These are phyloP conservation scores for Ophiostoma tasmaniense DNA, from an alignment of 2,329 filamentous ascomycete species.

Conservation along the genomic window DNA sequence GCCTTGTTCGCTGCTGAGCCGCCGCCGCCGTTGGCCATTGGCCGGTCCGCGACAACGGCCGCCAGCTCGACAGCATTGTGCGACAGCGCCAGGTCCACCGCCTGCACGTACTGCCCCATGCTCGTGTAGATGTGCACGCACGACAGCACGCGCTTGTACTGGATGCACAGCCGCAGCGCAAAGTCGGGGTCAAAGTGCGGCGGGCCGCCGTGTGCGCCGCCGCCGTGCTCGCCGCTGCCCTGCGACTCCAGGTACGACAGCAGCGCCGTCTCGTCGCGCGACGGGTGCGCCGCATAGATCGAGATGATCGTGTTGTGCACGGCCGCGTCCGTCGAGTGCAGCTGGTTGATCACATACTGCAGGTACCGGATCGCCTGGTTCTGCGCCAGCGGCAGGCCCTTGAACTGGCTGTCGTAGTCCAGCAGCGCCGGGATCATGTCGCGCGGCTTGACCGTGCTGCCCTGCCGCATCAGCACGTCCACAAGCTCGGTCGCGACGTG, in stretches of 20 bases:
- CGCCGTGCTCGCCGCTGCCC: constrained; percentile 50
- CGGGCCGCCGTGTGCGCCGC: constrained; percentile 7
- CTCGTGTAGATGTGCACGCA: constrained; percentile 96
- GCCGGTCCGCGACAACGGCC: constrained; percentile 77
- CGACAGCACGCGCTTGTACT: constrained; percentile 83
- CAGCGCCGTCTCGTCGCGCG: constrained; percentile 74
- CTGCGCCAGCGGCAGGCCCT: constrained; percentile 52
- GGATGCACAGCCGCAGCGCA: constrained; percentile 87
- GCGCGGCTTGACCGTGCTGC: constrained; percentile 69
- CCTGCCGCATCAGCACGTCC: constrained; percentile 92
- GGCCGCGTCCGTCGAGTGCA: constrained; percentile 70
- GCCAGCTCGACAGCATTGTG: constrained; percentile 87
- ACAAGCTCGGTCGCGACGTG: constrained; percentile 77
- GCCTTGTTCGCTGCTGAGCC: constrained; percentile 48
- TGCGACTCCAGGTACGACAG: constrained; percentile 86
- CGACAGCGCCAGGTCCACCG: constrained; percentile 83
- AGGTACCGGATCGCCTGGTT: constrained; percentile 94
- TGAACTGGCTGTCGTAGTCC: constrained; percentile 78
- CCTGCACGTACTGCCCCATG: constrained; percentile 90
- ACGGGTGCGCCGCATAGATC: constrained; percentile 82
- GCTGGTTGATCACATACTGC: constrained; percentile 82
- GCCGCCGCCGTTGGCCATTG: constrained; percentile 40
- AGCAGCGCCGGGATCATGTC: constrained; percentile 88
- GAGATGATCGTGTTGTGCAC: constrained; percentile 96
- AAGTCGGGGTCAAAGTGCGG: constrained; percentile 92